Evolutionary conservation across 148 eudicot genomes (phyloP), one percentile per base, ranked within the genome.

Genomic region (Silene latifolia): DNA sequence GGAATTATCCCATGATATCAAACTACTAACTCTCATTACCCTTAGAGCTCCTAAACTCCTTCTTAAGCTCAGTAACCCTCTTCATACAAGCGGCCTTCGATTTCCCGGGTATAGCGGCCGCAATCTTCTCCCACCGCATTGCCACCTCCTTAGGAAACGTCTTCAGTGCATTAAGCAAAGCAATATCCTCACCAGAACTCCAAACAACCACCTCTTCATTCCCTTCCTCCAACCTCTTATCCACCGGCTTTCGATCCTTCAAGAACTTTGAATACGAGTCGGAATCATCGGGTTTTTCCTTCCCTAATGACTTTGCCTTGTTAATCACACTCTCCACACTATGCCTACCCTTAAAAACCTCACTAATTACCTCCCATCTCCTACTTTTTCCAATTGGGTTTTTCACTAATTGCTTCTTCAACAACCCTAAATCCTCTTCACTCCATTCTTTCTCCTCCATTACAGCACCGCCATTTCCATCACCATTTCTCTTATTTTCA

Each of bases 121-220:
- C 77, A 69, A 95, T 87, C 88, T 95, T 95, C 92, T 95, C 98
- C 98, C 98, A 95, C 84, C 98, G 86, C 97, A 92, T 89, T 0
- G 89, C 65, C 68, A 78, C 88, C 18, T 94, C 98, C 84, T 94
- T 94, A 0, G 96, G 93, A 71, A 94, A 94, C 0, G 87, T 79
- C 75, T 94, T 94, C 83, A 94, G 77, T 3, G 96, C 97, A 77
- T 91, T 94, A 63, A 94, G 86, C 85, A 94, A 84, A 10, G 97
- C 98, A 58, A 94, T 85, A 78, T 95, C 98, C 60, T 95, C 97
- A 17, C 77, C 83, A n/a, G 85, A 71, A 79, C 87, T 89, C 98
- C 98, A 95, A 72, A 24, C 61, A 5, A 39, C 58, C 21, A 72
- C 72, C 57, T 76, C 83, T 0, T 75, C 74, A 68, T 58, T 65